Conservation (phyloP, 2,329 filamentous ascomycete genomes). For the Colletotrichum acutatum region DNA sequence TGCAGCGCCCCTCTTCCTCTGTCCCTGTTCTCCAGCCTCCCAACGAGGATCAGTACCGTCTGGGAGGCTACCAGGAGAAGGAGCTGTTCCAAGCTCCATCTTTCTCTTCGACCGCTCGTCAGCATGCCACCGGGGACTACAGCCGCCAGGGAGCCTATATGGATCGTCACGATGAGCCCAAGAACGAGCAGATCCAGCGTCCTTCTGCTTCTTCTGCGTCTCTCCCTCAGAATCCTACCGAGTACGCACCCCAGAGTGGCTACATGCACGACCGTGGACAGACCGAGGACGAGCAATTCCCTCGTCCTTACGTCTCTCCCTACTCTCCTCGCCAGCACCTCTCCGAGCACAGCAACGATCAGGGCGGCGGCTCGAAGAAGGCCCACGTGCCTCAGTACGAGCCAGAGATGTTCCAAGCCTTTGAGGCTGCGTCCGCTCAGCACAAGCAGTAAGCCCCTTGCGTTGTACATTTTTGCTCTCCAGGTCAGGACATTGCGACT, state of each 20-base stretch:
- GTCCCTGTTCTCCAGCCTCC: not conserved
- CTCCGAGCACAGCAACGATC: not conserved
- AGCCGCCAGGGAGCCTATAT: not conserved
- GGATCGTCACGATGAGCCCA: not conserved
- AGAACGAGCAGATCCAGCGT: not conserved
- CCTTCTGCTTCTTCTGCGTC: not conserved
- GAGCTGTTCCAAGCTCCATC: too few relatives aligned
- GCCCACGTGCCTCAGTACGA: not conserved
- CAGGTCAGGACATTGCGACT: not conserved
- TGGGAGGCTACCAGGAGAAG: not conserved
- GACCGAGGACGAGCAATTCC: not conserved
- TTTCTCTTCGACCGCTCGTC: not conserved
- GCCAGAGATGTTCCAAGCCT: not conserved
- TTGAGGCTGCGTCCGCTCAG: not conserved
- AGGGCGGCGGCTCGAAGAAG: not conserved
- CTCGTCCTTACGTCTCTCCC: not conserved
- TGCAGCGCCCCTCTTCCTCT: not conserved
- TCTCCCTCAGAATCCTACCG: too few relatives aligned
- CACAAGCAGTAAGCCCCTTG: not conserved
- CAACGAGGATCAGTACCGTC: not conserved
- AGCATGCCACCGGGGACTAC: not conserved
- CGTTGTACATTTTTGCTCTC: not conserved
- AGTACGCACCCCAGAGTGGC: not conserved
- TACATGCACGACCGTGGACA: not conserved
- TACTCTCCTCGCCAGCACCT: not conserved